Percentiles rank a stretch among this genome's conserved stretches.
Conservation (phyloP, 306 rosid genomes). For the Cercis canadensis region DNA sequence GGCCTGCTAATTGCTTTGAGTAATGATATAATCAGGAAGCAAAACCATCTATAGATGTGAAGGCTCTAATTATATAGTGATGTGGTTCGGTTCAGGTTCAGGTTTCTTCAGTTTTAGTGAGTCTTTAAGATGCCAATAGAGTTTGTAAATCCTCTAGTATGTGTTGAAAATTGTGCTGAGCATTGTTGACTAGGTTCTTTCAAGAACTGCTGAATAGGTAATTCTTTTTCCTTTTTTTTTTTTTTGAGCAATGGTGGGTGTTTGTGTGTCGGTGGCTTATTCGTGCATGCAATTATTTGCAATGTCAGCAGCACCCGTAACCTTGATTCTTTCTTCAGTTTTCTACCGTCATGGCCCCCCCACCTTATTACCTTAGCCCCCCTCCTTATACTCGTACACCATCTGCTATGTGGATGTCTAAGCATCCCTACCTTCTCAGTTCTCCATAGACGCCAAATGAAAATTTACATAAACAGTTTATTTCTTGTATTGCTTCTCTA, state of each 20-base stretch:
- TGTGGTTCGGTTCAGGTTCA: constrained; percentile 39
- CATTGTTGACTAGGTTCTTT: constrained; percentile 33
- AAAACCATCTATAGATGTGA: constrained; percentile 1
- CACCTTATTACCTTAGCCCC: not conserved
- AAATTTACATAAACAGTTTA: too few relatives aligned
- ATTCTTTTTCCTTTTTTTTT: not conserved
- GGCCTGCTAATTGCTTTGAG: constrained; percentile 64
- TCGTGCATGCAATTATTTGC: constrained; percentile 53
- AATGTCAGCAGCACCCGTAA: constrained; percentile 43
- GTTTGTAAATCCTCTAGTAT: constrained; percentile 49
- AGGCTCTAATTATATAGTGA: constrained; percentile 38
- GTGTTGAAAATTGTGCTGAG: constrained; percentile 45
- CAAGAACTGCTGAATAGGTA: not conserved
- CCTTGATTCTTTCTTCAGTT: constrained; percentile 36
- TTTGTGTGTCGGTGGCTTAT: constrained; percentile 51
- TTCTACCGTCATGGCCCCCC: constrained; percentile 38
- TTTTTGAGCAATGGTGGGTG: not conserved
- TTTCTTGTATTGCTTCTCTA: too few relatives aligned
- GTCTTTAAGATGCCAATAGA: constrained; percentile 38
- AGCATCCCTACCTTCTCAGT: not conserved
- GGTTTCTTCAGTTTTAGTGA: constrained; percentile 18
- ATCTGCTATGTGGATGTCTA: not conserved
- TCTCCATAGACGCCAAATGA: too few relatives aligned
- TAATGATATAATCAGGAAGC: constrained; percentile 27
- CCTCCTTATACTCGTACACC: not conserved